Base-by-base conservation (phyloP, 2,329 filamentous ascomycete species). In the Ophiostoma ips region DNA sequence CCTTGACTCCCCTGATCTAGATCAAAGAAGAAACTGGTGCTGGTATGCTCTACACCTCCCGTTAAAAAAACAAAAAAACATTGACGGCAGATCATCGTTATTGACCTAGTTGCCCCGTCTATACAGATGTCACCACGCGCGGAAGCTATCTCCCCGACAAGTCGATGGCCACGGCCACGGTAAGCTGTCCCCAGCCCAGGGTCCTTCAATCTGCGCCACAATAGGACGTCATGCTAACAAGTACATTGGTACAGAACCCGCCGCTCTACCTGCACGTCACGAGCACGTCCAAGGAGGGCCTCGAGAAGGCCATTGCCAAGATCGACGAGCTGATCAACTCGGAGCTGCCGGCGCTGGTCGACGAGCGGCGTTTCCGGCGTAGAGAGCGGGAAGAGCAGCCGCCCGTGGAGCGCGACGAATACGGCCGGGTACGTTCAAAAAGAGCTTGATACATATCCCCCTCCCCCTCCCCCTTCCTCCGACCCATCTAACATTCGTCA, bases 11-110 rank as follows among this genome's bases (percentile, higher is more conserved):
- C 76, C 19, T 52, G 30, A 37, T 38, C 81, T 89, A 98, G 92
- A 98, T 98, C 63, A 94, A 95, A 83, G 90, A 95, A 74, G 87
- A 95, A 63, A 96, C 90, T 82, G 92, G 92, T 77, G 90, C 92
- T 77, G 92, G 92, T 98, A 98, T 82, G 89, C 79, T 73, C 24
- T 28, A 28, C 24, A 70, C 66, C 71, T 19, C 40, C 11, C 24
- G 24, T n/a, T n/a, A n/a, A n/a, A n/a, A n/a, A n/a, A n/a, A n/a
- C n/a, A n/a, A n/a, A n/a, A n/a, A n/a, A n/a, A n/a, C n/a, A n/a
- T n/a, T 28, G n/a, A 30, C 13, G 16, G 24, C 11, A 43, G 45
- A 48, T 36, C 11, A 48, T 11, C 31, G 30, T 24, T 16, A 47
- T 48, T 55, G 48, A 53, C 67, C 24, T 28, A 43, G 10, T 24